Conservation (phyloP, 2,329 filamentous ascomycete genomes). For the Apiospora saccharicola region DNA sequence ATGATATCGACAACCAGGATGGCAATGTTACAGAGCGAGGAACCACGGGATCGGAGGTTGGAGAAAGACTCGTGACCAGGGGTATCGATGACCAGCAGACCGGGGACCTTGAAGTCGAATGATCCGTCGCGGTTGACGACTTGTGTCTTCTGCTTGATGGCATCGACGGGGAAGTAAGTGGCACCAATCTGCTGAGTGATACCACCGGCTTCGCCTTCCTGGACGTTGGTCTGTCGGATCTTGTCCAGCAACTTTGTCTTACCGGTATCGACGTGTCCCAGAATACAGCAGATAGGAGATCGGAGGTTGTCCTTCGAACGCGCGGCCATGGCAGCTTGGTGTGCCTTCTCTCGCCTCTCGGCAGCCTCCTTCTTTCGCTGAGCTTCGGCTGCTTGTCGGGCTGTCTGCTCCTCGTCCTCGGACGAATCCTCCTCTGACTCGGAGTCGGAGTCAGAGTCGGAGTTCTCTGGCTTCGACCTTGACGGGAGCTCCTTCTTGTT, state of each 20-base stretch:
- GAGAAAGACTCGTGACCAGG: slow-evolving; percentile 99
- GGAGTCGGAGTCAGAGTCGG: slow-evolving; percentile 54
- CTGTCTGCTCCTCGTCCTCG: slow-evolving; percentile 76
- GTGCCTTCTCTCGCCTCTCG: slow-evolving; percentile 85
- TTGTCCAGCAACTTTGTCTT: slow-evolving; percentile 99
- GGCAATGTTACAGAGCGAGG: slow-evolving; percentile 98
- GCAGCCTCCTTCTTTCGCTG: slow-evolving; percentile 88
- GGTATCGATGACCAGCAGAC: slow-evolving; percentile 95
- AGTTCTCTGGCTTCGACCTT: slow-evolving; percentile 42
- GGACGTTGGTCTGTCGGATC: slow-evolving; percentile 97
- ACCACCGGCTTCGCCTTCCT: slow-evolving; percentile 98
- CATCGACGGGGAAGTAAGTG: slow-evolving; percentile 97
- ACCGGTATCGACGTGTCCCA: slow-evolving; percentile 99
- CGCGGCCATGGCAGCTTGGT: slow-evolving; percentile 90
- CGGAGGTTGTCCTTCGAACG: slow-evolving; percentile 93
- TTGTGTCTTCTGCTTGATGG: slow-evolving; percentile 88
- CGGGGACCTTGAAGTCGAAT: slow-evolving; percentile 97
- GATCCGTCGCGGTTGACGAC: slow-evolving; percentile 90
- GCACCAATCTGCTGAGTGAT: slow-evolving; percentile 99
- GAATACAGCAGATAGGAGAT: slow-evolving; percentile 99
- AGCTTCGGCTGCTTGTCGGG: slow-evolving; percentile 74
- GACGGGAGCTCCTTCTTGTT: slow-evolving; percentile 41
- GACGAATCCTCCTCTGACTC: slow-evolving; percentile 56
- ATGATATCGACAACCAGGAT: slow-evolving; percentile 99
- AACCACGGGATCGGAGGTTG: slow-evolving; percentile 94